These are phyloP conservation scores for Gaeumannomyces tritici DNA, from an alignment of 2,329 filamentous ascomycete genomes.

Conservation along the genomic window DNA sequence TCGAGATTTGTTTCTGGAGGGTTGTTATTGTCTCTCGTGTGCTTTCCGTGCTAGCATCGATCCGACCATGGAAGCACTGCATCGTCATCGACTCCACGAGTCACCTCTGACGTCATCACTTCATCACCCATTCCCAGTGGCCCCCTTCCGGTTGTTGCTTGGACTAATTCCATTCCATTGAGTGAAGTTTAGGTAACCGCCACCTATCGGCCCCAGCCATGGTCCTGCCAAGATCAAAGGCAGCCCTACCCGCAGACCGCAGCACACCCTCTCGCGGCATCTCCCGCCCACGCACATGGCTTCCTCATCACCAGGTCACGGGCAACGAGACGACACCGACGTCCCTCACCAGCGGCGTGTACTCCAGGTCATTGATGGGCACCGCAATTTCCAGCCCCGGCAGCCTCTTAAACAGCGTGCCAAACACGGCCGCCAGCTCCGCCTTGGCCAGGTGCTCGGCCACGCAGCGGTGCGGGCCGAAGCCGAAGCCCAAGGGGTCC, in stretches of 20 bases:
- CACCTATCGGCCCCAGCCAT: too few species aligned
- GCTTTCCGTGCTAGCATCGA: too few species aligned
- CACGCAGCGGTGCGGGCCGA: slow-evolving; percentile 34
- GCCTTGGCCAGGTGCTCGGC: slow-evolving; percentile 31
- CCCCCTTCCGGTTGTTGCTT: too few species aligned
- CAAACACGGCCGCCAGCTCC: slow-evolving; percentile 32
- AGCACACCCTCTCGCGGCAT: not conserved
- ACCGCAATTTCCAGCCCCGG: slow-evolving; percentile 28
- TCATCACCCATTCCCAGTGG: not conserved
- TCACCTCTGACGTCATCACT: not conserved
- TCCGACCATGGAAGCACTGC: not conserved
- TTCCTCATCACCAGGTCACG: slow-evolving; percentile 19
- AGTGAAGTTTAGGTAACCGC: too few species aligned
- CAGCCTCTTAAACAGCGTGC: slow-evolving; percentile 28
- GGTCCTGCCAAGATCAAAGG: not conserved
- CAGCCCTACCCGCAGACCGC: not conserved
- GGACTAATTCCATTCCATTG: too few species aligned
- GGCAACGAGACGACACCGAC: slow-evolving; percentile 30
- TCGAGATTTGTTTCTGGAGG: not conserved
- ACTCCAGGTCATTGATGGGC: slow-evolving; percentile 27
- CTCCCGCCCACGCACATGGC: not conserved
- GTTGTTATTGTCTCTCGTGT: too few species aligned
- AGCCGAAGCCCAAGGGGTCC: slow-evolving; percentile 33
- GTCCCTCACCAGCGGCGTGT: slow-evolving; percentile 25
- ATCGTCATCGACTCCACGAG: not conserved